Evolutionary conservation across 2,329 filamentous ascomycete genomes (phyloP), one percentile per base, ranked within the genome.

Genomic region (Trichoderma brevicompactum): DNA sequence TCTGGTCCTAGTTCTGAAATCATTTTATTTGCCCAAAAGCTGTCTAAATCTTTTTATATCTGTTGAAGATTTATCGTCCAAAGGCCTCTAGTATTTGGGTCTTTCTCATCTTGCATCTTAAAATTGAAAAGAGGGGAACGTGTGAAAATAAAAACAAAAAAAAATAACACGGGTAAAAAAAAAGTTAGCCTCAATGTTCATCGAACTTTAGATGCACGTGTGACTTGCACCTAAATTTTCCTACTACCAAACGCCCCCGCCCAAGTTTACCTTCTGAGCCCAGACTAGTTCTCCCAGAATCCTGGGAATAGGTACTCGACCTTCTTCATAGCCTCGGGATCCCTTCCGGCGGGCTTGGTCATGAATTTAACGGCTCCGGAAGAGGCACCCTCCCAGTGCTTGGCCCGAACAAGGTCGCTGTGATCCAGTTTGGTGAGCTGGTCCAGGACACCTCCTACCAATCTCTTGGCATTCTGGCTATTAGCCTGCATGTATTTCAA

Each of bases 401-500:
- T 94, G 28, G 90, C 95, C 67, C 84, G 80, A 46, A 97, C 88
- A 65, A 95, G 78, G 66, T 94, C 89, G 63, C 78, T 81, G 78
- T 96, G 87, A 75, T 94, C 90, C 66, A 91, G 85, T 75, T 91
- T 89, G 72, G 87, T 88, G 72, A 98, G 83, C 78, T 93, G 89
- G 77, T 98, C 92, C 64, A 99, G 82, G 50, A 98, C 93, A 38
- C 91, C 92, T 41, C 87, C 92, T 40, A 99, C 89, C 65, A 98
- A 89, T 59, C 88, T 84, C 76, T 90, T 89, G 40, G 95, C 95
- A 74, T 98, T 99, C 74, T 89, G 84, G 60, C 91, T 85, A 79
- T 99, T 99, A 70, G 92, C 90, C 76, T 91, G 90, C 95, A 99
- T 99, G 79, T 96, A 92, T 67, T 88, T 90, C 88, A 97, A 92